Conservation (phyloP, 1,284 basidiomycete species). For the Dichomitus squalens region DNA sequence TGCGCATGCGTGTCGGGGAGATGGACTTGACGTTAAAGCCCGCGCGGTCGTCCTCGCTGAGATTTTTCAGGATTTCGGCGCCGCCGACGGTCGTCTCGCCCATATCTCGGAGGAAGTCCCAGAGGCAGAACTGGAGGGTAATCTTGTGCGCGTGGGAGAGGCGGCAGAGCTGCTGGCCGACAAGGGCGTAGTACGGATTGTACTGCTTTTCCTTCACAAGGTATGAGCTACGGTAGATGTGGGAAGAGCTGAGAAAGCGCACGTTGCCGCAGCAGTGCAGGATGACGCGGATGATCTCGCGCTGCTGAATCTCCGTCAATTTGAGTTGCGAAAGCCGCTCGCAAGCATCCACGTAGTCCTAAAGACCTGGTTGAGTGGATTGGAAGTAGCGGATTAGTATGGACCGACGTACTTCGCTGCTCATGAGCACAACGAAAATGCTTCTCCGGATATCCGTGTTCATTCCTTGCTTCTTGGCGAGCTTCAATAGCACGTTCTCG, state of each 20-base stretch:
- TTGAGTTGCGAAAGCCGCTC: conserved; percentile 84
- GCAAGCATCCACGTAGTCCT: conserved; percentile 95
- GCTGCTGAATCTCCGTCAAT: conserved; percentile 88
- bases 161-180: conserved; percentile 75
- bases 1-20: conserved; percentile 59
- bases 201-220: conserved; percentile 78
- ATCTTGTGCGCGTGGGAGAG: conserved; percentile 85
- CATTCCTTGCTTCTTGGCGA: conserved; percentile 96
- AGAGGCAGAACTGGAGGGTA: conserved; percentile 94
- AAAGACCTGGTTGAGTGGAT: not conserved
- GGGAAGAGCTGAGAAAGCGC: conserved; percentile 30
- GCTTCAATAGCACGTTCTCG: conserved; percentile 64
- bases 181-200: conserved; percentile 95
- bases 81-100: conserved; percentile 87
- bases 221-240: conserved; percentile 2
- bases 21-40: conserved; percentile 57
- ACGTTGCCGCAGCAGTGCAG: conserved; percentile 95
- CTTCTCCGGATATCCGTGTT: conserved; percentile 93
- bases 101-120: conserved; percentile 95
- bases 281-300: conserved; percentile 91
- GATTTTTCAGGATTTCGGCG: conserved; percentile 70
- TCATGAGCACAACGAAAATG: conserved; percentile 94
- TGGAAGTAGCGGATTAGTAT: not conserved
- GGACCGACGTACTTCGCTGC: conserved; percentile 74
- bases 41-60: conserved; percentile 49